Evolutionary conservation across 257 asterid species (phyloP).

Genomic region (Solanum chiquidenum): DNA sequence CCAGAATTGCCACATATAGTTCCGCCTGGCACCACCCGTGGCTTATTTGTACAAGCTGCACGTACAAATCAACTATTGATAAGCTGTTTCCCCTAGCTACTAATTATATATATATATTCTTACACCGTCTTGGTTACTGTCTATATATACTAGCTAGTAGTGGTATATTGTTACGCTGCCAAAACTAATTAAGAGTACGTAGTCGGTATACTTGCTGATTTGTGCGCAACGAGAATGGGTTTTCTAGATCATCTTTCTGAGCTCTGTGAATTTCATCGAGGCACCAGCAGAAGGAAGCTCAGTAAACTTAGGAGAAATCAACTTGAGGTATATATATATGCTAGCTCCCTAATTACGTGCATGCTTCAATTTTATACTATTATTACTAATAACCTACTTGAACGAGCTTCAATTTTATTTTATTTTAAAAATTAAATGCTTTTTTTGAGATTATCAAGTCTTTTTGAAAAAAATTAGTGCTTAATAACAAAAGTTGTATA

Average conservation of each 20-base stretch:
- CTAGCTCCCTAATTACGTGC: not conserved
- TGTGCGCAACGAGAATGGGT: constrained; percentile 7
- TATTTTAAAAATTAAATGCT: too few relatives aligned
- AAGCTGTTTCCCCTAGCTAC: not conserved
- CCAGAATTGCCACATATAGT: not conserved
- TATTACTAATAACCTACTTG: not conserved
- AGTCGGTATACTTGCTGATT: not conserved
- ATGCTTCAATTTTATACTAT: not conserved
- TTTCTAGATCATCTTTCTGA: constrained; percentile 15
- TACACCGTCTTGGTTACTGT: not conserved
- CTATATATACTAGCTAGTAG: not conserved
- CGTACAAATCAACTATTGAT: not conserved
- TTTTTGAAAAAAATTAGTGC: too few relatives aligned
- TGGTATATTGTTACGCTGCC: not conserved
- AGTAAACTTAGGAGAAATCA: constrained; percentile 15
- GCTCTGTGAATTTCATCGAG: constrained; percentile 4
- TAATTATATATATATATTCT: not conserved
- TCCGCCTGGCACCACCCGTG: not conserved
- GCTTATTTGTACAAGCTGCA: not conserved
- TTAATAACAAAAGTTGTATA: not conserved
- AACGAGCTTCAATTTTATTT: not conserved
- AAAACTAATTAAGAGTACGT: not conserved
- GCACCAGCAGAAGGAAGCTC: constrained; percentile 17
- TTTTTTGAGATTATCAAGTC: not conserved
- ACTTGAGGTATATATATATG: constrained; percentile 14